Conservation (phyloP, 2,329 filamentous ascomycete species). For the Trichoderma breve region DNA sequence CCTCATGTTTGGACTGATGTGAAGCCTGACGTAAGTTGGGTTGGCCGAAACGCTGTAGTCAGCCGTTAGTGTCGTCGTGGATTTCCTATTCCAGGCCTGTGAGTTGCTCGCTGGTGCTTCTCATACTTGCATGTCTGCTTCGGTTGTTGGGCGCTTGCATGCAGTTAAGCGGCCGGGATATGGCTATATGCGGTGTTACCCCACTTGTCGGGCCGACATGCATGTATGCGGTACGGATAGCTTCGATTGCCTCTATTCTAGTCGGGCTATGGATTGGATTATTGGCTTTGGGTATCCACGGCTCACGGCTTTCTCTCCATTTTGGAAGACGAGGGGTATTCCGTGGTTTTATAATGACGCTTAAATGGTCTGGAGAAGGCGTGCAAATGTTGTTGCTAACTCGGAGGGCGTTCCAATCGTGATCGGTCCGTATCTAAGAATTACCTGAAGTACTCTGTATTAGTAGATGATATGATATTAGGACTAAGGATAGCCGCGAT, state of each 20-base stretch:
- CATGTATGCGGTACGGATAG: not conserved
- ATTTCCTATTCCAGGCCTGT: not conserved
- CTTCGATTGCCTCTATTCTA: not conserved
- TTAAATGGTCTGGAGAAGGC: not conserved
- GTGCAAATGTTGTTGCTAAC: not conserved
- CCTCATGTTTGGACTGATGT: not conserved
- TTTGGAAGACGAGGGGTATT: not conserved
- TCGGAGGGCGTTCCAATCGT: not conserved
- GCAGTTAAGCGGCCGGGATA: not conserved
- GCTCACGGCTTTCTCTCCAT: no score
- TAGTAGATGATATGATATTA: not conserved
- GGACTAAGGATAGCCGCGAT: not conserved
- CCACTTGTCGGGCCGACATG: not conserved
- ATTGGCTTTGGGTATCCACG: not conserved
- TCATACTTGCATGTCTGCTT: not conserved
- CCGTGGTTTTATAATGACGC: not conserved
- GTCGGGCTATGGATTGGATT: not conserved
- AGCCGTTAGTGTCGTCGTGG: conserved; percentile 6
- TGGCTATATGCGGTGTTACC: not conserved
- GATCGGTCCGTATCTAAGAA: not conserved
- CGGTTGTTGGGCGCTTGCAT: not conserved
- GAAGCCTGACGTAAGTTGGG: conserved; percentile 18
- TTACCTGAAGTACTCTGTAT: not conserved
- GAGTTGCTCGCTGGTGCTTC: not conserved
- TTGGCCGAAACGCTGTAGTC: not conserved